Percentiles rank a stretch among this genome's conserved stretches.
phyloP scores from a whole-genome alignment of 257 asterid genomes.

The Vinca minor region DNA sequence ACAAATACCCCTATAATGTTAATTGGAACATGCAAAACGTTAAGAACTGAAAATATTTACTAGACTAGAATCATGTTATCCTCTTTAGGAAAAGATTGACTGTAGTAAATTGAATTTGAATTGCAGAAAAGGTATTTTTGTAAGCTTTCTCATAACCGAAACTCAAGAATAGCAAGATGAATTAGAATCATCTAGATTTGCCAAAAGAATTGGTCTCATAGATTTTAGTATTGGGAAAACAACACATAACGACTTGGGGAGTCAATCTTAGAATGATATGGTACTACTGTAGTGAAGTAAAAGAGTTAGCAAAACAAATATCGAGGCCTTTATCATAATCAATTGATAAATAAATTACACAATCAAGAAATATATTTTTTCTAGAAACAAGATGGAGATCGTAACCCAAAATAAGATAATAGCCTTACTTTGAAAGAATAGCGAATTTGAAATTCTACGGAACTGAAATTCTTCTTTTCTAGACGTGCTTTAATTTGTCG shows the following conservation, averaged over 20 bases:
- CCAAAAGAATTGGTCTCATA: no score
- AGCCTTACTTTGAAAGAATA: slow-evolving; percentile 79
- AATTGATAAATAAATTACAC: not conserved
- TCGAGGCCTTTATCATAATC: not conserved
- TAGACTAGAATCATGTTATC: no score
- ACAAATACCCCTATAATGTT: no score
- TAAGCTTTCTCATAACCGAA: no score
- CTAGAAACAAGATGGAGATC: not conserved
- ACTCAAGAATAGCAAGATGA: no score
- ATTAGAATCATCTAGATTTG: not conserved
- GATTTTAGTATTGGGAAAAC: not conserved
- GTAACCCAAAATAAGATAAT: not conserved
- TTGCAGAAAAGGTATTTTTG: no score
- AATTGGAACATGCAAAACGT: no score
- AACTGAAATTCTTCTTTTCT: slow-evolving; percentile 60
- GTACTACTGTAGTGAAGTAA: not conserved
- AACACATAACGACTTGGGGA: not conserved
- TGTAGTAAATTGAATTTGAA: no score
- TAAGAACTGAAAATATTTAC: no score
- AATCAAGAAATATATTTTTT: not conserved
- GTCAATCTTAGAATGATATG: no score
- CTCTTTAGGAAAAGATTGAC: no score
- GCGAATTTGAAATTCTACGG: slow-evolving; percentile 73
- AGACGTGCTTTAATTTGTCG: slow-evolving; percentile 67
- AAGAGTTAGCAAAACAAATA: not conserved